Base-by-base conservation (phyloP, 1,139 yeast species). In the Trichomonascaceae sp. region DNA sequence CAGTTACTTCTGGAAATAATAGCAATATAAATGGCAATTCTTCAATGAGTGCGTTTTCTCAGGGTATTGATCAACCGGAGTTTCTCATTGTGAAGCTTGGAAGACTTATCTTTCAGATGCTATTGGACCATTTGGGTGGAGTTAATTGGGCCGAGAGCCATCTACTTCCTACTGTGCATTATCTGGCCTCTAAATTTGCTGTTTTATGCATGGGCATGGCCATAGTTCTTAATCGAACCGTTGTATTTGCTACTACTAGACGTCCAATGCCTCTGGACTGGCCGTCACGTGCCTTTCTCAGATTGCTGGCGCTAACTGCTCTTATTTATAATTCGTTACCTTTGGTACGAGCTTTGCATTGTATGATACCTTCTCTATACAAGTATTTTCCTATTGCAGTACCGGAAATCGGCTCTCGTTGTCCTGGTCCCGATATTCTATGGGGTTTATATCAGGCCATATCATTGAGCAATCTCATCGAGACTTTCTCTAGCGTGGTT, bases 401-500 rank as follows among this genome's bases (percentile, higher is more conserved):
- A 7, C 47, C 49, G 13, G 36, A 22, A 9, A n/a, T 18, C 22
- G 41, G 22, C n/a, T 52, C 39, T 10, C 22, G 27, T 15, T 47
- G 55, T 70, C 63, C 66, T 1, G 47, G 54, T 2, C 77, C 84
- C 3, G 74, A 76, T 18, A 73, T 85, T 58, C 75, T 83, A 52
- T 84, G 88, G 84, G 83, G 85, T 2, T 73, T 84, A 3, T 86
- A 82, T 61, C 64, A 84, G 51, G 72, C 82, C 0, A 73, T 83
- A 53, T 85, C 93, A 63, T 67, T 80, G 20, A 83, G 84, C 66
- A 82, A 83, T 62, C 82, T 84, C 57, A 71, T 83, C n/a, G 93
- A 87, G 66, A 83, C 89, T 0, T 84, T 86, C 60, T 74, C 83
- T 1, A 76, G 87, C 7, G 82, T 81, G 18, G 75, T 84, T 2